Evolutionary conservation across 306 rosid species (phyloP).

Genomic region (Datisca glomerata): DNA sequence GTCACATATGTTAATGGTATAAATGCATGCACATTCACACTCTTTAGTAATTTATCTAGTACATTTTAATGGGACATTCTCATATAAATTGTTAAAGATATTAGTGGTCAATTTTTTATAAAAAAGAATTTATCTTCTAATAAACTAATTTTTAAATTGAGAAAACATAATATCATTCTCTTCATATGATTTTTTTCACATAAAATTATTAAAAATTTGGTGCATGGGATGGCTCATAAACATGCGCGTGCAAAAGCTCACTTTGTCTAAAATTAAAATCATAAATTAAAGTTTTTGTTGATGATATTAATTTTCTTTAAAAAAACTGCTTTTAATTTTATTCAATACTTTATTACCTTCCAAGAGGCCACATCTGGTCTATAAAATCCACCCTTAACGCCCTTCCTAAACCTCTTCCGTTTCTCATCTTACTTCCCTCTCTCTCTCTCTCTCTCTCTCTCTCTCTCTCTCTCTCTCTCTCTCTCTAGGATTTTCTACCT

Average conservation of each 20-base stretch:
- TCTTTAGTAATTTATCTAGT: too few species aligned
- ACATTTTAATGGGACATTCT: too few species aligned
- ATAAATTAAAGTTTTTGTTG: not conserved
- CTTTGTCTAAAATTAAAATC: not conserved
- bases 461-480: constrained; percentile 10
- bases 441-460: not conserved
- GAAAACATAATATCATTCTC: too few species aligned
- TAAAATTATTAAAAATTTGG: too few species aligned
- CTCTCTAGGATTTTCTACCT: constrained; percentile 7
- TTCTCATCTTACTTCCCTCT: constrained; percentile 9
- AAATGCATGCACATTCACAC: too few species aligned
- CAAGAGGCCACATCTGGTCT: constrained; percentile 19
- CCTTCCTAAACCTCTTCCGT: constrained; percentile 45
- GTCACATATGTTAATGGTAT: too few species aligned
- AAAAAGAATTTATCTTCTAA: too few species aligned
- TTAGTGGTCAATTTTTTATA: too few species aligned
- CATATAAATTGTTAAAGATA: too few species aligned
- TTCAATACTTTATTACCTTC: constrained; percentile 11
- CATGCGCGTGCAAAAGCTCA: not conserved
- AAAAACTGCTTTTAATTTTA: not conserved
- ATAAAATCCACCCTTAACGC: constrained; percentile 39
- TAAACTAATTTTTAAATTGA: too few species aligned
- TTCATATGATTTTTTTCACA: not conserved
- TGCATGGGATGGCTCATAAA: too few species aligned
- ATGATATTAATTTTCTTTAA: not conserved